These are phyloP conservation scores for Zygoascus sp. DNA, from an alignment of 1,139 yeast species.

Conservation along the genomic window DNA sequence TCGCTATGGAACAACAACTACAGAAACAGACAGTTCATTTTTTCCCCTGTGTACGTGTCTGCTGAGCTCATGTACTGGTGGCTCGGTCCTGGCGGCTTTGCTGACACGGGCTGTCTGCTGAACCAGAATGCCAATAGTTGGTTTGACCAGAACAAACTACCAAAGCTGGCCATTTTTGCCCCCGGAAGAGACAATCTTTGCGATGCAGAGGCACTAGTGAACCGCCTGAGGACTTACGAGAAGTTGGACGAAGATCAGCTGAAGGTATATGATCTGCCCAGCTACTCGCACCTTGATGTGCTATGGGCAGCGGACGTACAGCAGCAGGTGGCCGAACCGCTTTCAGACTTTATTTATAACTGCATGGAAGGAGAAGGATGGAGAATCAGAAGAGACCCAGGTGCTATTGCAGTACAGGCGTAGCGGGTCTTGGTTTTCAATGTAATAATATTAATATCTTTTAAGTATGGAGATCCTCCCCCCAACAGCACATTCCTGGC, in stretches of 20 bases:
- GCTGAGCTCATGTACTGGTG: slow-evolving; percentile 88
- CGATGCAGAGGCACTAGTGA: slow-evolving; percentile 56
- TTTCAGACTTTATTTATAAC: slow-evolving; percentile 33
- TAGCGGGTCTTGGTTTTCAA: neutral
- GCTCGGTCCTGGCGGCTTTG: slow-evolving; percentile 53
- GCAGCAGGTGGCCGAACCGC: slow-evolving; percentile 45
- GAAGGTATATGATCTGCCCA: slow-evolving; percentile 30
- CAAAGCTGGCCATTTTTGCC: slow-evolving; percentile 57
- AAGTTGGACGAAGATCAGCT: slow-evolving; percentile 38
- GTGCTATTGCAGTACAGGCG: neutral
- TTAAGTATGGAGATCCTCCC: neutral
- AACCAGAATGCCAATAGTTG: slow-evolving; percentile 45
- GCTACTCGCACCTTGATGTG: slow-evolving; percentile 85
- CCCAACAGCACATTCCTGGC: no score
- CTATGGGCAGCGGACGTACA: slow-evolving; percentile 80
- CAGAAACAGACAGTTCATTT: slow-evolving; percentile 69
- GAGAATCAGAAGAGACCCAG: slow-evolving; percentile 6
- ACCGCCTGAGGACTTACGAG: slow-evolving; percentile 43
- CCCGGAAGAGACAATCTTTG: slow-evolving; percentile 66
- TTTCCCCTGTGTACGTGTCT: slow-evolving; percentile 82
- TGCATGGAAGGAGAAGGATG: slow-evolving; percentile 18
- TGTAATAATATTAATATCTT: neutral
- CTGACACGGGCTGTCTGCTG: slow-evolving; percentile 52
- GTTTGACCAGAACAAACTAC: slow-evolving; percentile 47
- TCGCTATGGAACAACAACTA: slow-evolving; percentile 66